Evolutionary conservation across 2,329 filamentous ascomycete genomes (phyloP).

Genomic region (Stenocarpella maydis): DNA sequence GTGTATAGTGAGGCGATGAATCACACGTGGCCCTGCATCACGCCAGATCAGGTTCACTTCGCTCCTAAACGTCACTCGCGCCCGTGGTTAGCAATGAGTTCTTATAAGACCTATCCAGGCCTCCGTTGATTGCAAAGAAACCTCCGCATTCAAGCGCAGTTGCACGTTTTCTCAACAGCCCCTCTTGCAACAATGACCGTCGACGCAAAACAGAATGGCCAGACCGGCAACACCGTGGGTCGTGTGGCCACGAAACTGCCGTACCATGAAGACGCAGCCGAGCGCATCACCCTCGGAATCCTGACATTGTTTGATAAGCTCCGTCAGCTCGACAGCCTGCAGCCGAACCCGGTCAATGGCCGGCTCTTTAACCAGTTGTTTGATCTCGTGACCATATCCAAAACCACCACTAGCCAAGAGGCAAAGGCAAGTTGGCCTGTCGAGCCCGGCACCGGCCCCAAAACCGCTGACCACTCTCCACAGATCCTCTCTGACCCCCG

Average conservation of each 20-base stretch:
- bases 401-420: conserved; percentile 22
- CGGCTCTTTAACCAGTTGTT: conserved; percentile 31
- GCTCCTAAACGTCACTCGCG: neutral
- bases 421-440: neutral
- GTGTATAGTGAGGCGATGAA: conserved; percentile 11
- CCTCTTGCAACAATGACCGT: conserved; percentile 20
- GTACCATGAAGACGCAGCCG: conserved; percentile 16
- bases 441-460: neutral
- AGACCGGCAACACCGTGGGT: neutral
- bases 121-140: no score
- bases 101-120: neutral
- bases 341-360: conserved; percentile 27
- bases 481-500: conserved; percentile 26
- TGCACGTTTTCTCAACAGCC: neutral
- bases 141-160: no score
- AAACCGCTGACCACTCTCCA: neutral
- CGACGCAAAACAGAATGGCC: conserved; percentile 3
- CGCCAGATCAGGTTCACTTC: neutral
- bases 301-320: conserved; percentile 19
- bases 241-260: conserved; percentile 26
- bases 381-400: conserved; percentile 31
- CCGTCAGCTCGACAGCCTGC: conserved; percentile 10
- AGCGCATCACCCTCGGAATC: conserved; percentile 27
- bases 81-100: neutral
- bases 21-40: conserved; percentile 11